Percentiles rank a stretch among this genome's conserved stretches.
Conservation (phyloP, 768 basidiomycete genomes). For the Boletus rufocinnamomeus region DNA sequence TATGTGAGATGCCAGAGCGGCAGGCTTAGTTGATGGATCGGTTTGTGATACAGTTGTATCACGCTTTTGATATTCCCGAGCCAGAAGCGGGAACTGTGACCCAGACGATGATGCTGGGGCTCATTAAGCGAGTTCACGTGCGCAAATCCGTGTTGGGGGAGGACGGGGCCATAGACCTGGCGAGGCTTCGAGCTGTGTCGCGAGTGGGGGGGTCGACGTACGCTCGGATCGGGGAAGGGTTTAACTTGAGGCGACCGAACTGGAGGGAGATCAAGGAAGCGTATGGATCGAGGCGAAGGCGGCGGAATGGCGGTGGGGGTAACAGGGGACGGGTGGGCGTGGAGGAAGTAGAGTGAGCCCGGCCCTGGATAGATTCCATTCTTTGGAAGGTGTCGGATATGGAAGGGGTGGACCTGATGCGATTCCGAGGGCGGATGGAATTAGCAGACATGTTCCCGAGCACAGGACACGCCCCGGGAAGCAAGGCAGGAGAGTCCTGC, state of each 20-base stretch:
- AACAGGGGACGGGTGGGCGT: slow-evolving; percentile 10
- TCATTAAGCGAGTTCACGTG: slow-evolving; percentile 55
- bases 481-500: slow-evolving; percentile 20
- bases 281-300: slow-evolving; percentile 6
- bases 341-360: slow-evolving; percentile 10
- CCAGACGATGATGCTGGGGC: slow-evolving; percentile 52
- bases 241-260: slow-evolving; percentile 44
- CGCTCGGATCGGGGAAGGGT: slow-evolving; percentile 47
- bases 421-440: slow-evolving; percentile 24
- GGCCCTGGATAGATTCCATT: slow-evolving; percentile 25
- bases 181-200: slow-evolving; percentile 49
- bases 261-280: slow-evolving; percentile 35
- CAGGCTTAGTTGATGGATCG: slow-evolving; percentile 20
- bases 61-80: slow-evolving; percentile 48
- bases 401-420: slow-evolving; percentile 12
- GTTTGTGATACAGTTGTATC: slow-evolving; percentile 44
- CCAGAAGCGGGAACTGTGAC: slow-evolving; percentile 40
- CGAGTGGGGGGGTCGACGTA: slow-evolving; percentile 55
- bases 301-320: slow-evolving; percentile 10
- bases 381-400: slow-evolving; percentile 18
- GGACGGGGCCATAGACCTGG: slow-evolving; percentile 45
- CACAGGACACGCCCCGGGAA: slow-evolving; percentile 21
- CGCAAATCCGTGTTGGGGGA: slow-evolving; percentile 50
- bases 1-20: slow-evolving; percentile 33
- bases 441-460: slow-evolving; percentile 24